Conservation (phyloP, 2,329 filamentous ascomycete species). For the Rhynchosporium agropyri region DNA sequence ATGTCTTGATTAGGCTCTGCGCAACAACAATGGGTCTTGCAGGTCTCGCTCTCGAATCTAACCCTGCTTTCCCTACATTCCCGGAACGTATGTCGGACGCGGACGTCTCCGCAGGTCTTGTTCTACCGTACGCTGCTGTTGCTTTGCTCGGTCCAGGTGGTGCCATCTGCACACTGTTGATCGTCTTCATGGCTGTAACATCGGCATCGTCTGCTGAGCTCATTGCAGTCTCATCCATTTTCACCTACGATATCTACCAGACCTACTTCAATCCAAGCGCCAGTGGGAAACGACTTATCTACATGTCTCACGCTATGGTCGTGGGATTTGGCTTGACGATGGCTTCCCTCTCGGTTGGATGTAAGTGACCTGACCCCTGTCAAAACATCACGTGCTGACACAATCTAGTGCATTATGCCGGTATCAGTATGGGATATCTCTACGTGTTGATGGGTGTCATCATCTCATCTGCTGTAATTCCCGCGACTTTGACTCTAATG, state of each 20-base stretch:
- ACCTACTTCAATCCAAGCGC: conserved; percentile 82
- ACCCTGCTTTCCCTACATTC: conserved; percentile 71
- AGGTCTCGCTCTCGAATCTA: conserved; percentile 77
- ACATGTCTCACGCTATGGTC: conserved; percentile 74
- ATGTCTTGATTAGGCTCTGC: conserved; percentile 51
- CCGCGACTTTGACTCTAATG: conserved; percentile 76
- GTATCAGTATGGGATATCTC: conserved; percentile 84
- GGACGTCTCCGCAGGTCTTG: conserved; percentile 81
- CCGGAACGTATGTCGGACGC: conserved; percentile 70
- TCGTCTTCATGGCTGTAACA: conserved; percentile 91
- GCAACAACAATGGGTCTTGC: conserved; percentile 88
- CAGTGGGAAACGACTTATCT: conserved; percentile 75
- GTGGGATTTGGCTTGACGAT: conserved; percentile 77
- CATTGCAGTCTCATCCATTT: conserved; percentile 85
- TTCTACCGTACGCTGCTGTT: conserved; percentile 82
- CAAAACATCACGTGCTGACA: not conserved
- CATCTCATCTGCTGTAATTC: conserved; percentile 82
- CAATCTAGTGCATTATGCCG: conserved; percentile 49
- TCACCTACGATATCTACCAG: conserved; percentile 86
- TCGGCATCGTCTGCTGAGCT: conserved; percentile 81
- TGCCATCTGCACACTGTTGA: conserved; percentile 74
- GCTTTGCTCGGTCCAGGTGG: conserved; percentile 81
- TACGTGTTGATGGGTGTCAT: conserved; percentile 92
- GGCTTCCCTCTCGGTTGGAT: conserved; percentile 75
- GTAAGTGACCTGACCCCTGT: conserved; percentile 24